Evolutionary conservation across 495 filamentous ascomycete species (phyloP).

Genomic region (Clavariopsis aquatica): DNA sequence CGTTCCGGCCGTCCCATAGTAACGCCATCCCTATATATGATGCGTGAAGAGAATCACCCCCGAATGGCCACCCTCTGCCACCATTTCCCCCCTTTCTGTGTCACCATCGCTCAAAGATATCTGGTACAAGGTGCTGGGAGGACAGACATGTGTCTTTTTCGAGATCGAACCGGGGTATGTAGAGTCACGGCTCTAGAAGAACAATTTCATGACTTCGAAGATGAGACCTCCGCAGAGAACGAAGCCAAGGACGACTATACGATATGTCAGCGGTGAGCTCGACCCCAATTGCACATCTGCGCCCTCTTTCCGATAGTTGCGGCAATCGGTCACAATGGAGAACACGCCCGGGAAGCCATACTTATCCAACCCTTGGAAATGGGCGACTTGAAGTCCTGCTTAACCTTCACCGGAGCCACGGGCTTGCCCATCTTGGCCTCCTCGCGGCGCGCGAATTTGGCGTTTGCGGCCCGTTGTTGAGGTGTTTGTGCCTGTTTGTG

Average conservation of each 20-base stretch:
- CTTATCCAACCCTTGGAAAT: constrained; percentile 81
- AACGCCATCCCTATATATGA: constrained; percentile 1
- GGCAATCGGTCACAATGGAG: no score
- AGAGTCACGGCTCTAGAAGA: constrained; percentile 50
- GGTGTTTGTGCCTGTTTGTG: constrained; percentile 84
- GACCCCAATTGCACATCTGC: constrained; percentile 2
- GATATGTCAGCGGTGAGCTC: constrained; percentile 4
- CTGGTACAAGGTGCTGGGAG: no score
- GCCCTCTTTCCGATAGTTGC: no score
- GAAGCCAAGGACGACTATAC: constrained; percentile 72
- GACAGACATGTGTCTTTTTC: no score
- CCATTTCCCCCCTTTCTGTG: background rate
- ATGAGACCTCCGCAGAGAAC: constrained; percentile 80
- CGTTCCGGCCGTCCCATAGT: background rate
- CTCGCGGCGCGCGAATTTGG: constrained; percentile 77
- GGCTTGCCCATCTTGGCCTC: constrained; percentile 82
- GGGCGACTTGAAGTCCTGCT: constrained; percentile 67
- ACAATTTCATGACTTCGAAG: constrained; percentile 80
- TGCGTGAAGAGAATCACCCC: background rate
- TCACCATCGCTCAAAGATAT: no score
- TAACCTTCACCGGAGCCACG: constrained; percentile 66
- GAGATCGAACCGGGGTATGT: background rate
- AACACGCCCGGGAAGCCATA: no score
- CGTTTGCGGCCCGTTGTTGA: constrained; percentile 85
- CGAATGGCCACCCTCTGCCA: background rate